Evolutionary conservation across 1,284 basidiomycete species (phyloP).

Genomic region (Fistulinella cinereoalba): DNA sequence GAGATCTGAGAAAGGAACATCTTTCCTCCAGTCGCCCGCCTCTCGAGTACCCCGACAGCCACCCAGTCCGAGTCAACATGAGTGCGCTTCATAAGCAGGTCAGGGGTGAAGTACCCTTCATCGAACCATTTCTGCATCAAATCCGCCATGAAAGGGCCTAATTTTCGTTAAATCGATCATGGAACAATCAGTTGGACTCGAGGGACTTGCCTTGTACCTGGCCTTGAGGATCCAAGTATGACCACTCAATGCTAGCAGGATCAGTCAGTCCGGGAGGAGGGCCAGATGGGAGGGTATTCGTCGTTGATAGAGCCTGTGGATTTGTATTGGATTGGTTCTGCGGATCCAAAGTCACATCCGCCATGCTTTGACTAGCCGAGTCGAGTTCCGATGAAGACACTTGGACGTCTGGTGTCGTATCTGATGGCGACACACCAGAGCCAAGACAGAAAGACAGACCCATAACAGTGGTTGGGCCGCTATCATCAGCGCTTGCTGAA

Average conservation of each 20-base stretch:
- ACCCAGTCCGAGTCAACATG: slow-evolving; percentile 64
- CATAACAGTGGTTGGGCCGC: slow-evolving; percentile 4
- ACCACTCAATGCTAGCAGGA: slow-evolving; percentile 79
- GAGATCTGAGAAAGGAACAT: slow-evolving; percentile 60
- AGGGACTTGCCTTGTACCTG: slow-evolving; percentile 73
- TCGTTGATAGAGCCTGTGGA: slow-evolving; percentile 13
- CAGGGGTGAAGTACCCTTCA: slow-evolving; percentile 86
- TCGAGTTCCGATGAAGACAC: slow-evolving; percentile 9
- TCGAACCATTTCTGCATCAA: slow-evolving; percentile 97
- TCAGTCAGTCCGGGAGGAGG: slow-evolving; percentile 53
- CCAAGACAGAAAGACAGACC: slow-evolving; percentile 12
- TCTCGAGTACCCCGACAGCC: slow-evolving; percentile 56
- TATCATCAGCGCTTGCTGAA: slow-evolving; percentile 10
- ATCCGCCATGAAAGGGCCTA: slow-evolving; percentile 88
- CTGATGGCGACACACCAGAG: slow-evolving; percentile 8
- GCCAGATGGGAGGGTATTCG: slow-evolving; percentile 24
- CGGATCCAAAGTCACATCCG: slow-evolving; percentile 16
- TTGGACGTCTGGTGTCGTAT: slow-evolving; percentile 6
- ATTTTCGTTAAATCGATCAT: slow-evolving; percentile 12
- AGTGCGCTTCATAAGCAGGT: slow-evolving; percentile 81
- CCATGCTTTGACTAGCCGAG: slow-evolving; percentile 11
- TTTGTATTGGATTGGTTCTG: slow-evolving; percentile 10
- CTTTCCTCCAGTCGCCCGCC: slow-evolving; percentile 50
- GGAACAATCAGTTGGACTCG: neutral
- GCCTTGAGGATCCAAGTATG: slow-evolving; percentile 88